Conservation (phyloP, 805 yeast species). For the Brettanomyces bruxellensis region DNA sequence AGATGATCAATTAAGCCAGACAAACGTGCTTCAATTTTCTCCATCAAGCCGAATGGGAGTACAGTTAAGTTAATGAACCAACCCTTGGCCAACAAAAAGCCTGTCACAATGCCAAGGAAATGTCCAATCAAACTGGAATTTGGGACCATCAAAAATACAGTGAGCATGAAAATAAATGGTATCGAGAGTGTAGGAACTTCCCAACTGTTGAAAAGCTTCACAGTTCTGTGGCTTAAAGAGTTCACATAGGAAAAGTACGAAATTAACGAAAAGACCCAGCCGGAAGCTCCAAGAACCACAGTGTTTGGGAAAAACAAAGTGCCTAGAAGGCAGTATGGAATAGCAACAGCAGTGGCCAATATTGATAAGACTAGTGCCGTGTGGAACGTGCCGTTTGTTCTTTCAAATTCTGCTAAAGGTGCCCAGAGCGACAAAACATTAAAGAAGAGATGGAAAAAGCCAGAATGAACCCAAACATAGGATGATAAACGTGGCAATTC, state of each 20-base stretch:
- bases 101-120: slow-evolving; percentile 54
- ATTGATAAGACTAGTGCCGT: slow-evolving; percentile 75
- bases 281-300: slow-evolving; percentile 61
- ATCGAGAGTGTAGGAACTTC: slow-evolving; percentile 49
- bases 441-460: slow-evolving; percentile 49
- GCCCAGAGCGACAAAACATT: slow-evolving; percentile 51
- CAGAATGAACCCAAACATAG: slow-evolving; percentile 64
- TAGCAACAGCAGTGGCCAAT: slow-evolving; percentile 59
- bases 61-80: slow-evolving; percentile 45
- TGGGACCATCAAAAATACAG: slow-evolving; percentile 48
- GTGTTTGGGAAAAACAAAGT: slow-evolving; percentile 40
- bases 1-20: slow-evolving; percentile 41
- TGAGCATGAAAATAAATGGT: slow-evolving; percentile 46
- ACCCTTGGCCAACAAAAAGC: slow-evolving; percentile 54
- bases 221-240: slow-evolving; percentile 11
- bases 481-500: slow-evolving; percentile 51
- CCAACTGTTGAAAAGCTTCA: slow-evolving; percentile 22
- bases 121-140: slow-evolving; percentile 70
- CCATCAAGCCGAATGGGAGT: slow-evolving; percentile 59
- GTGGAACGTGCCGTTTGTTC: slow-evolving; percentile 71
- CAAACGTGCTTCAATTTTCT: slow-evolving; percentile 53
- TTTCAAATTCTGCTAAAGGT: slow-evolving; percentile 59
- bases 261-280: slow-evolving; percentile 61
- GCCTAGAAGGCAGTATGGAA: slow-evolving; percentile 50
- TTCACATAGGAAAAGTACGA: slow-evolving; percentile 46